These are phyloP conservation scores for Saprolegnia diclina DNA, from an alignment of 352 stramenopile species.

Conservation along the genomic window DNA sequence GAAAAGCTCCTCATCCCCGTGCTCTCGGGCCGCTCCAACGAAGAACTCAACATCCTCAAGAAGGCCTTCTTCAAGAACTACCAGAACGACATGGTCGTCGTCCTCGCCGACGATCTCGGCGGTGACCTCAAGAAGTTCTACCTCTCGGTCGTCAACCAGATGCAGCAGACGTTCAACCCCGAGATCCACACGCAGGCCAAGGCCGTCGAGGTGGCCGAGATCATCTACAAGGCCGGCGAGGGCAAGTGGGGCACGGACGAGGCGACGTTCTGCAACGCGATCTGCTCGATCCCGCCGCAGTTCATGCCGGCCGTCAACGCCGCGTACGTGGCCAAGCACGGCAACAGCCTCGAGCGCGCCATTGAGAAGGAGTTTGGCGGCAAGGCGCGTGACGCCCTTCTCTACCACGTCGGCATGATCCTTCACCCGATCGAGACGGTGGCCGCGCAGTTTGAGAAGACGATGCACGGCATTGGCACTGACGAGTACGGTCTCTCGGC, in stretches of 20 bases:
- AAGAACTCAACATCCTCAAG: conserved; percentile 69
- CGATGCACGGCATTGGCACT: conserved; percentile 68
- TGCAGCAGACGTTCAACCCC: conserved; percentile 41
- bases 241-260: conserved; percentile 62
- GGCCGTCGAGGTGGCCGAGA: conserved; percentile 49
- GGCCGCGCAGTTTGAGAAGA: conserved; percentile 60
- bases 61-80: conserved; percentile 65
- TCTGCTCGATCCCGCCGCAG: conserved; percentile 45
- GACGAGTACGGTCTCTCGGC: conserved; percentile 55
- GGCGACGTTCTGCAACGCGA: conserved; percentile 52
- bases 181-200: conserved; percentile 50
- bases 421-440: conserved; percentile 51
- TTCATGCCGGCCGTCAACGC: conserved; percentile 51
- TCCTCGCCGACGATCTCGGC: conserved; percentile 50
- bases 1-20: conserved; percentile 73
- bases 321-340: conserved; percentile 53
- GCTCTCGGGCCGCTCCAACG: conserved; percentile 40
- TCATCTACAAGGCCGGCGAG: conserved; percentile 62
- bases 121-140: conserved; percentile 73
- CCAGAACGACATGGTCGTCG: conserved; percentile 49
- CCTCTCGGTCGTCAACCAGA: conserved; percentile 40
- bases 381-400: conserved; percentile 43
- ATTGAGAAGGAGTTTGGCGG: conserved; percentile 62
- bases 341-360: conserved; percentile 51
- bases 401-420: conserved; percentile 57